Evolutionary conservation across 768 basidiomycete species (phyloP), one percentile per base, ranked within the genome.

Genomic region (Leccinum truebloodii): DNA sequence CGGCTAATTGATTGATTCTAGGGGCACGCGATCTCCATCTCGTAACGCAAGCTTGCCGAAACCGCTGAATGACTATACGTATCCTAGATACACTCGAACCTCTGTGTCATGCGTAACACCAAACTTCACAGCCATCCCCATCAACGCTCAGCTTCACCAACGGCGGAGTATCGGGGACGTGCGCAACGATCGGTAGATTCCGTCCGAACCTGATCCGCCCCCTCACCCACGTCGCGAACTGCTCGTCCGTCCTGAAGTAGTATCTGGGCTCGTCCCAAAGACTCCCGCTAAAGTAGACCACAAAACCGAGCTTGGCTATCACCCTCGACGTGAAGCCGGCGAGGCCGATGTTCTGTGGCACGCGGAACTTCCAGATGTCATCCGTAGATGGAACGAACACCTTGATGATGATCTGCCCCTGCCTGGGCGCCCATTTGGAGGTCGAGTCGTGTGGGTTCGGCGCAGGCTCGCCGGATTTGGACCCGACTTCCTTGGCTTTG

Each of bases 341-440:
- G 44, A 79, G 73, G 46, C 54, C 58, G 57, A 73, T 64, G 56
- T 69, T 63, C 52, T 69, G 69, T 20, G 77, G 69, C 22, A 77
- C 75, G 46, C 70, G 71, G 51, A 79, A 60, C 63, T 67, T 74
- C 78, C 78, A 79, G 57, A 77, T 70, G 59, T 79, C 78, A 59
- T 78, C 73, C 37, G 72, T 77, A 39, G 70, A 67, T 37, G 76
- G 76, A 9, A 78, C 76, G 49, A 74, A 73, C 13, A 79, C 75
- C 63, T 79, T 79, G 68, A 79, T 65, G 57, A 76, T 41, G 54
- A 79, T 79, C 63, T 64, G 67, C 4, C 74, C 76, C 28, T 73
- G 63, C 32, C 65, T 65, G 32, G 78, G 69, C 22, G 69, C 68
- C 77, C 77, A 78, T 53, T 63, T 67, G 5, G 56, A 52, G 13